Conservation (phyloP, 2,329 filamentous ascomycete species). For the Fusarium nygamai region DNA sequence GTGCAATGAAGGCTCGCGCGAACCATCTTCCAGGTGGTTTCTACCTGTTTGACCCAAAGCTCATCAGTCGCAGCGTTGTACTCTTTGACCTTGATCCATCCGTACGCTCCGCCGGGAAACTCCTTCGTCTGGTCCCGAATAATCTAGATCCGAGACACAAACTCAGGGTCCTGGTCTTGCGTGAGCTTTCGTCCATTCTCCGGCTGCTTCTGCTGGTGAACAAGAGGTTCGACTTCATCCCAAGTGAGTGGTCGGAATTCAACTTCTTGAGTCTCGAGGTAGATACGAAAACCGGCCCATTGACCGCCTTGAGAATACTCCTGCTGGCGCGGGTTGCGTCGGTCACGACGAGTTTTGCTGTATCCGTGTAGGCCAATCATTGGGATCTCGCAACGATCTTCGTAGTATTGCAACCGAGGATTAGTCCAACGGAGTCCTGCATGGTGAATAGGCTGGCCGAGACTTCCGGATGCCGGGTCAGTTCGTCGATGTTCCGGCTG, state of each 20-base stretch:
- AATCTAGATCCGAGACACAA: not conserved
- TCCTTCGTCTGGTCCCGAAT: not conserved
- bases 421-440: not conserved
- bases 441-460: not conserved
- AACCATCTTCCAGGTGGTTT: not conserved
- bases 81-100: not conserved
- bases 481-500: not conserved
- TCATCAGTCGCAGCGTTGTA: not conserved
- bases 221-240: not conserved
- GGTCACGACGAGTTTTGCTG: not conserved
- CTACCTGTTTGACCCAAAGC: not conserved
- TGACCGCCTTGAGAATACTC: not conserved
- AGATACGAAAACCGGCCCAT: not conserved
- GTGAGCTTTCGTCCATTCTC: too few species aligned
- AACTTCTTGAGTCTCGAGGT: not conserved
- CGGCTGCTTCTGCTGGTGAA: not conserved
- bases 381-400: fast-evolving
- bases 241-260: not conserved
- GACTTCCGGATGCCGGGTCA: fast-evolving
- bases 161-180: not conserved
- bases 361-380: not conserved
- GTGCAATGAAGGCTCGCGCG: fast-evolving
- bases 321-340: not conserved
- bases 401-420: fast-evolving
- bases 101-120: not conserved